phyloP scores from a whole-genome alignment of 139 green algal species.

The Coccomyxa sp. region DNA sequence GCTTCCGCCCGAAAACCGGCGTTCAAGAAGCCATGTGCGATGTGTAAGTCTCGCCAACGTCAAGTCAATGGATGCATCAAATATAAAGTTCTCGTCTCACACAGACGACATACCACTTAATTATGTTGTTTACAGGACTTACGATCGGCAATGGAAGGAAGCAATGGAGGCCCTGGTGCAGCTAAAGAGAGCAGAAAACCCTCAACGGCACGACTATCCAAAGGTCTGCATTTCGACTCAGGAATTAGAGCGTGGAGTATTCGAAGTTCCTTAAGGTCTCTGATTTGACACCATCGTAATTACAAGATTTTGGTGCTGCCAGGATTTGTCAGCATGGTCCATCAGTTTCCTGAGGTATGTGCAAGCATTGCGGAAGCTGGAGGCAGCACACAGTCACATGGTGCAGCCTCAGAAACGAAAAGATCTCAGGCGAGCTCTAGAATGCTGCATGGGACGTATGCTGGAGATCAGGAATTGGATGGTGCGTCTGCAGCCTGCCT shows the following conservation, averaged over 20 bases:
- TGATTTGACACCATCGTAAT: no score
- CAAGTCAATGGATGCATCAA: no score
- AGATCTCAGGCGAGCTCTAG: slow-evolving; percentile 73
- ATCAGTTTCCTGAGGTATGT: slow-evolving; percentile 90
- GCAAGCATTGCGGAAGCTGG: slow-evolving; percentile 77
- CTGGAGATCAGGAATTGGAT: slow-evolving; percentile 61
- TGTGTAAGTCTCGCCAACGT: no score
- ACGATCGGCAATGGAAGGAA: slow-evolving; percentile 81
- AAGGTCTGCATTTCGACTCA: background rate
- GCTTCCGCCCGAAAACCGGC: no score
- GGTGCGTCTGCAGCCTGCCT: slow-evolving; percentile 9
- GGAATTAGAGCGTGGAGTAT: background rate
- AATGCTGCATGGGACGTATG: slow-evolving; percentile 75
- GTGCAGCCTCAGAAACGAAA: slow-evolving; percentile 84
- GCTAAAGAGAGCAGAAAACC: slow-evolving; percentile 78
- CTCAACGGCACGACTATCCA: slow-evolving; percentile 3
- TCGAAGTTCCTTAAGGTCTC: no score
- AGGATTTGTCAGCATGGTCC: slow-evolving; percentile 74
- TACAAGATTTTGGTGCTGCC: background rate
- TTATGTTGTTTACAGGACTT: slow-evolving; percentile 52
- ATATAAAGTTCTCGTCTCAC: no score
- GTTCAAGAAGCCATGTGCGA: no score
- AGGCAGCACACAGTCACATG: slow-evolving; percentile 78
- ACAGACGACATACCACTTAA: no score
- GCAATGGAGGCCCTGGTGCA: slow-evolving; percentile 85